Percentiles rank a stretch among this genome's conserved stretches.
Conservation (phyloP, 495 filamentous ascomycete genomes). For the Aspergillus heteromorphus region DNA sequence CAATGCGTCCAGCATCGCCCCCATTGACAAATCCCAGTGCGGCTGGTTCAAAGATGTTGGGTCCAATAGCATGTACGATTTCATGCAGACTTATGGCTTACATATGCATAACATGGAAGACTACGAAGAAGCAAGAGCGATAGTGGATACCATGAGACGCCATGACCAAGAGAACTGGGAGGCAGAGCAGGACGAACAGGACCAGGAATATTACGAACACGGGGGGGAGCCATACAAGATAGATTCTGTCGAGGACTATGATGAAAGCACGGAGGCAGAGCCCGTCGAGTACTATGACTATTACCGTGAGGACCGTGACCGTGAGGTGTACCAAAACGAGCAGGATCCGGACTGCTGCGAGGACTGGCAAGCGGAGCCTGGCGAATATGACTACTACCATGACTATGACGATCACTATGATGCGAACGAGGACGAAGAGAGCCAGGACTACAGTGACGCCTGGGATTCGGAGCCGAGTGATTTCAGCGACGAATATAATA, state of each 20-base stretch:
- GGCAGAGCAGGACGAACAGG: neutral
- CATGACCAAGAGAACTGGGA: neutral
- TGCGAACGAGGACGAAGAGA: neutral
- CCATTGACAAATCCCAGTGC: constrained; percentile 5
- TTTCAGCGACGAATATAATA: neutral
- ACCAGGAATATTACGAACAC: neutral
- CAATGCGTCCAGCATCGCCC: neutral
- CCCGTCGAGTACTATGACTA: neutral
- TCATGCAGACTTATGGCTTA: constrained; percentile 10
- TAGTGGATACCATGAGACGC: neutral
- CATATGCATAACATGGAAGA: constrained; percentile 1
- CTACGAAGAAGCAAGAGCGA: constrained; percentile 2
- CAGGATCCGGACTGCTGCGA: neutral
- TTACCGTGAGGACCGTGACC: neutral
- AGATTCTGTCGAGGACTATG: neutral
- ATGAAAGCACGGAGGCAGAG: neutral
- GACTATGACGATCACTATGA: neutral
- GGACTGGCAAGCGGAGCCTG: neutral
- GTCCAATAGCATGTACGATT: constrained; percentile 4
- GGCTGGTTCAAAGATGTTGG: constrained; percentile 6
- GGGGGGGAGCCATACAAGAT: neutral
- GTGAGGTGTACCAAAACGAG: neutral
- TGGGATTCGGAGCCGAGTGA: neutral
- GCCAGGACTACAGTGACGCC: neutral
- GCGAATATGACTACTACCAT: neutral